Evolutionary conservation across 352 stramenopile species (phyloP), one percentile per base, ranked within the genome.

Genomic region (Phytophthora idaei): DNA sequence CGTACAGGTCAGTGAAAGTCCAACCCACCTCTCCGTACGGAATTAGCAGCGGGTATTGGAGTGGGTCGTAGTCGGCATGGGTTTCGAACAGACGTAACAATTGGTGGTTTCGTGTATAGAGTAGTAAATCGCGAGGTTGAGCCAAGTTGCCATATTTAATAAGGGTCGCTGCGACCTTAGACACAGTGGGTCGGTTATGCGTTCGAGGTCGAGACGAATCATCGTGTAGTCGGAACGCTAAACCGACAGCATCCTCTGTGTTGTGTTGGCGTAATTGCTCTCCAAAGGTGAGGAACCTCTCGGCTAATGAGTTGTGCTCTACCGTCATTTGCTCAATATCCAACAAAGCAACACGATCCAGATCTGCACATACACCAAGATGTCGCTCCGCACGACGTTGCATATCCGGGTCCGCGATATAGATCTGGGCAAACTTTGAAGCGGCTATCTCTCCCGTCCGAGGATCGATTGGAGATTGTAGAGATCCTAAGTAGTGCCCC

Each of bases 241-340:
- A 17, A 6, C 47, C 42, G 28, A 53, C 44, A 4, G 36, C 28
- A 37, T 34, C 29, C 0, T 34, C 10, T 6, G 36, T 42, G 5
- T 44, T 15, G 11, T 45, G 6, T 9, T 57, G 6, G 4, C 49
- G n/a, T 29, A 59, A 2, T 14, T 48, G 53, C 25, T 67, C 42
- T 0, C 51, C 42, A 47, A 49, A 55, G 1, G 11, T 48, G 0
- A 61, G 25, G 44, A 52, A 52, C 15, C 59, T 36, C 37, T 56
- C 15, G 1, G 47, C 47, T 29, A 54, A 63, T 11, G 27, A 53
- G 29, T 59, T 69, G 12, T 93, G 36, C 46, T 44, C 11, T 17
- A 6, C 5, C 59, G 56, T 56, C 59, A 67, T 60, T 5, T 28
- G 2, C 32, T 67, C 59, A 6, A 67, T 57, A 14, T 54, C 42